phyloP scores from a whole-genome alignment of 306 rosid genomes.

The Fragaria ananassa region DNA sequence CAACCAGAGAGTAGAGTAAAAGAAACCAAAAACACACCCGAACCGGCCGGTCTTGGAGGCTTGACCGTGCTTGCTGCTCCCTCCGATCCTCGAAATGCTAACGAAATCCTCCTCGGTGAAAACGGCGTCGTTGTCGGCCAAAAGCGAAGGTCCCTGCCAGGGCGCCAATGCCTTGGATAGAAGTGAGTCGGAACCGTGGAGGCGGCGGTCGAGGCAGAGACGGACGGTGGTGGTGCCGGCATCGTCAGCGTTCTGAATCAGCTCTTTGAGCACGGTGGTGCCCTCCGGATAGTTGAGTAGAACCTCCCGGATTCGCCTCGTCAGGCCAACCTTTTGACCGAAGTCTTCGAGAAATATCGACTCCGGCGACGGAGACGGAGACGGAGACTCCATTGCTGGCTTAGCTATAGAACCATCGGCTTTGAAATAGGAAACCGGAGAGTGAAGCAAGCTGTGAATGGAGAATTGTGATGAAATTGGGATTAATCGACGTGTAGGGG shows the following conservation, averaged over 20 bases:
- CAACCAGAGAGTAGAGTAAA: background rate
- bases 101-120: conserved; percentile 88
- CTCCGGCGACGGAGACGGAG: conserved; percentile 33
- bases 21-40: conserved; percentile 46
- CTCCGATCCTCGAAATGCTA: conserved; percentile 92
- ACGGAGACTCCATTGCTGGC: conserved; percentile 27
- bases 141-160: conserved; percentile 90
- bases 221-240: conserved; percentile 90
- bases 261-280: conserved; percentile 90
- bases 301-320: conserved; percentile 96
- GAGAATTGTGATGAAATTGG: background rate
- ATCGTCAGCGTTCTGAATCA: conserved; percentile 94
- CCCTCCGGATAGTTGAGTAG: conserved; percentile 94
- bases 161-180: conserved; percentile 60
- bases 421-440: background rate
- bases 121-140: conserved; percentile 81
- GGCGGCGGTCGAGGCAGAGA: conserved; percentile 79
- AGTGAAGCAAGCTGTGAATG: background rate
- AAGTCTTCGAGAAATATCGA: conserved; percentile 83
- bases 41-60: conserved; percentile 93
- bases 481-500: background rate
- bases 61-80: conserved; percentile 80
- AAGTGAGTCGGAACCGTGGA: conserved; percentile 52
- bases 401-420: background rate
- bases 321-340: conserved; percentile 94